Evolutionary conservation across 495 filamentous ascomycete genomes (phyloP).

Genomic region (Evernia prunastri): DNA sequence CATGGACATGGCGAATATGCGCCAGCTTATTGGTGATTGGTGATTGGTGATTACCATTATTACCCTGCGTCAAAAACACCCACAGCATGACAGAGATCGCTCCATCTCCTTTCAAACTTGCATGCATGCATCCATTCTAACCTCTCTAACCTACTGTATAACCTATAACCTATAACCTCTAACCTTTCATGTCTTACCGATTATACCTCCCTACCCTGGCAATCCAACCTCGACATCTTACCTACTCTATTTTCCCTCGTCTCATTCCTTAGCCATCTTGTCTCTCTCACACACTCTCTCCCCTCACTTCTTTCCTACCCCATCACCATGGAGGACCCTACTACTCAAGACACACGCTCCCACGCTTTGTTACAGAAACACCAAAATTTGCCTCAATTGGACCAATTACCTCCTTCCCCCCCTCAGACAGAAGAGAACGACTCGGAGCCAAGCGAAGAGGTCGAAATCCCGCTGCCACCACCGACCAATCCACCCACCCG

Average conservation of each 20-base stretch:
- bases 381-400: constrained; percentile 21
- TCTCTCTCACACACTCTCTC: neutral
- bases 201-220: neutral
- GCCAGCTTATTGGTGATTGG: neutral
- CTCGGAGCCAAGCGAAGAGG: constrained; percentile 29
- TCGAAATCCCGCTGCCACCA: constrained; percentile 65
- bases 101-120: constrained; percentile 1
- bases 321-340: constrained; percentile 25
- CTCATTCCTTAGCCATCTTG: neutral
- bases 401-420: constrained; percentile 28
- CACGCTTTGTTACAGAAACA: constrained; percentile 20
- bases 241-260: neutral
- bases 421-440: constrained; percentile 28
- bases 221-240: too few species aligned
- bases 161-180: too few species aligned
- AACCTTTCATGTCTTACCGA: neutral
- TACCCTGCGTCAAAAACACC: neutral
- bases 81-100: neutral
- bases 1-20: neutral
- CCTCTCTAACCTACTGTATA: too few species aligned
- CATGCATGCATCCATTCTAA: too few species aligned
- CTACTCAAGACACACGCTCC: constrained; percentile 19
- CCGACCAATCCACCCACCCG: constrained; percentile 52
- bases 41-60: too few species aligned
- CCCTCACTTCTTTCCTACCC: neutral